Base-by-base conservation (phyloP, 371 early-diverging fungal genomes). In the Catenaria anguillulae region DNA sequence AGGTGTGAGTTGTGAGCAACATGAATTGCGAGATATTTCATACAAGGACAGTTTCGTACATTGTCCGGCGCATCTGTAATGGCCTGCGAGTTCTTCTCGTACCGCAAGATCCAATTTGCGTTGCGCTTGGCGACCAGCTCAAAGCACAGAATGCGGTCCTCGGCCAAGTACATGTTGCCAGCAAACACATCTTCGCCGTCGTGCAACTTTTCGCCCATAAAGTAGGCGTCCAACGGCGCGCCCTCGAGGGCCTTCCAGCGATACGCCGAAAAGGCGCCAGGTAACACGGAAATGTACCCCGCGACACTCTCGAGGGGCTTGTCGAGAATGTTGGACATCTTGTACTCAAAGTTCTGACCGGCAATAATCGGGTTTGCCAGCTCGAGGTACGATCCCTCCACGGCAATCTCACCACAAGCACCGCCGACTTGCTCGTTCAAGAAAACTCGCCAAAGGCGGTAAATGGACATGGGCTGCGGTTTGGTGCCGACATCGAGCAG, bases 351-450 rank as follows among this genome's bases (percentile, higher is more conserved):
- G 66, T 88, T 89, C 66, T 89, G 88, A 3, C 82, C 83, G 3
- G 93, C 97, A 0, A 93, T 89, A 59, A 96, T 69, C 8, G 93
- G 93, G 67, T 92, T 92, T 55, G 87, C 50, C 17, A 91, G 62
- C n/a, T 66, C 68, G 65, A 82, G 84, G 52, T 73, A 85, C 35
- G 74, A 74, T 62, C 87, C 88, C 21, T 75, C 67, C 68, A 79
- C 76, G 23, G 78, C 82, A 56, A 84, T 82, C 67, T 85, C 86
- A 54, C 84, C 84, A 66, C 84, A 90, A 5, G 89, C 89, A 19
- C 91, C 91, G 36, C 81, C 89, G 17, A 89, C 78, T 50, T 79
- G 68, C 6, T 73, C 67, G 58, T 77, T 42, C 24, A 70, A 35
- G 68, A 86, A 86, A 43, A 80, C 75, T 64, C 80, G 83, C 84